A percentile compares a stretch with the other conserved stretches of the same genome.
These are phyloP conservation scores for Phytophthora megakarya DNA, from an alignment of 352 stramenopile genomes.

Conservation along the genomic window DNA sequence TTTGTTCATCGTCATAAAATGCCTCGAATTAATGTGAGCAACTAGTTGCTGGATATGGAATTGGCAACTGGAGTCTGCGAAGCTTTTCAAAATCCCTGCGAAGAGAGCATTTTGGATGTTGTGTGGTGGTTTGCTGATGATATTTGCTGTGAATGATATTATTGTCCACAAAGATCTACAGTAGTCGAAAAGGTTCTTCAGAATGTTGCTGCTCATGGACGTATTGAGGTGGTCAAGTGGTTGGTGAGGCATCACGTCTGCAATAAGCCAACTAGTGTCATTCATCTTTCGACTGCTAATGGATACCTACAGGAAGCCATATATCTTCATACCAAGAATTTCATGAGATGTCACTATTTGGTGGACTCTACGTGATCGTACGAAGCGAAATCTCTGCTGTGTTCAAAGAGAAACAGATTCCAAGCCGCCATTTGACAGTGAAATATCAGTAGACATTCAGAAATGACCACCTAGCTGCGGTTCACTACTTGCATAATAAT, in stretches of 20 bases:
- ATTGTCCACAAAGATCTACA: not conserved
- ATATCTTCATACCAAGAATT: not conserved
- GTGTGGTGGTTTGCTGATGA: slow-evolving; percentile 15
- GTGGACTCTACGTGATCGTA: too few relatives aligned
- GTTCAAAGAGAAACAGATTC: not conserved
- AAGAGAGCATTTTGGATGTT: not conserved
- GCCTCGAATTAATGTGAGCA: slow-evolving; percentile 3
- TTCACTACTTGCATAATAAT: slow-evolving; percentile 1
- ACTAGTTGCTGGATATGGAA: not conserved
- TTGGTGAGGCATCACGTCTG: not conserved
- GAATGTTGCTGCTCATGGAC: not conserved
- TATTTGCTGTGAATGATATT: not conserved
- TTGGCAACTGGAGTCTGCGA: not conserved
- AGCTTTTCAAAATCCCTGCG: slow-evolving; percentile 2
- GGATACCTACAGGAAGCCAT: slow-evolving; percentile 1
- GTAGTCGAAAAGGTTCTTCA: not conserved
- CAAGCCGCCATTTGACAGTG: not conserved
- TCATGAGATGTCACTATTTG: slow-evolving; percentile 22
- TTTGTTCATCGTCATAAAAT: not conserved
- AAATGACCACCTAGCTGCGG: not conserved
- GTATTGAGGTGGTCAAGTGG: not conserved
- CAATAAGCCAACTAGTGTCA: not conserved
- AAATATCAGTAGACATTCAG: not conserved
- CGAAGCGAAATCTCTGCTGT: not conserved
- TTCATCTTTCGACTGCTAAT: not conserved